These are phyloP conservation scores for Xylariaceae sp. DNA, from an alignment of 2,329 filamentous ascomycete genomes.

Conservation along the genomic window DNA sequence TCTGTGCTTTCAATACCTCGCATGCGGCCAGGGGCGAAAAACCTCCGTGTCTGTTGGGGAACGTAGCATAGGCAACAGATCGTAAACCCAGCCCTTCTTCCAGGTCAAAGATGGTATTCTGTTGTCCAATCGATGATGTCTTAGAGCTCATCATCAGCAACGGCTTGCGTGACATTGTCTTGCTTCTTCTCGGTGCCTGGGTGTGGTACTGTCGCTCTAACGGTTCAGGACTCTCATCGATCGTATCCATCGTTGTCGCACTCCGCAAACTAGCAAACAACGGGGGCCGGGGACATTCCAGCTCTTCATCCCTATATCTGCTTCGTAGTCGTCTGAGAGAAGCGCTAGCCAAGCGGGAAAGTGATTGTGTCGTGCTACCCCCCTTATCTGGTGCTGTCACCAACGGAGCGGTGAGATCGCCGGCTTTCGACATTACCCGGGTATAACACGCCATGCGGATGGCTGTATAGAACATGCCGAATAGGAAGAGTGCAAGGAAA, in stretches of 20 bases:
- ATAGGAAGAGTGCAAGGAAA: conserved; percentile 14
- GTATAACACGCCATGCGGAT: neutral
- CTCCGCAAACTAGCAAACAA: neutral
- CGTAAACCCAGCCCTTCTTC: conserved; percentile 6
- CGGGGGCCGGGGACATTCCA: neutral
- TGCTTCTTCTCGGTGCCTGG: conserved; percentile 2
- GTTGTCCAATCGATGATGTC: neutral
- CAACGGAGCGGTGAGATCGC: neutral
- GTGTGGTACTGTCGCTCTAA: conserved; percentile 8
- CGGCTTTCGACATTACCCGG: neutral
- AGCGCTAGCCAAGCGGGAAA: neutral
- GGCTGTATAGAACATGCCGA: conserved; percentile 4
- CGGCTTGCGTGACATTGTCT: conserved; percentile 5
- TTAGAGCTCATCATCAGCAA: neutral
- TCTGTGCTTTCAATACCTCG: neutral
- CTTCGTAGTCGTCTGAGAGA: neutral
- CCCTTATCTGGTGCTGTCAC: neutral
- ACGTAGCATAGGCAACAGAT: neutral
- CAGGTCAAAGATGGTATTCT: conserved; percentile 8
- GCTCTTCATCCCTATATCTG: neutral
- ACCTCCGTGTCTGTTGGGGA: neutral
- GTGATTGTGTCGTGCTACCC: neutral
- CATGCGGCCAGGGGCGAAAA: neutral
- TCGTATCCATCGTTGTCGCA: neutral
- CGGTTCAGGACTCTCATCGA: neutral